phyloP scores from a whole-genome alignment of 306 rosid species.

The Pterocarpus santalinus region DNA sequence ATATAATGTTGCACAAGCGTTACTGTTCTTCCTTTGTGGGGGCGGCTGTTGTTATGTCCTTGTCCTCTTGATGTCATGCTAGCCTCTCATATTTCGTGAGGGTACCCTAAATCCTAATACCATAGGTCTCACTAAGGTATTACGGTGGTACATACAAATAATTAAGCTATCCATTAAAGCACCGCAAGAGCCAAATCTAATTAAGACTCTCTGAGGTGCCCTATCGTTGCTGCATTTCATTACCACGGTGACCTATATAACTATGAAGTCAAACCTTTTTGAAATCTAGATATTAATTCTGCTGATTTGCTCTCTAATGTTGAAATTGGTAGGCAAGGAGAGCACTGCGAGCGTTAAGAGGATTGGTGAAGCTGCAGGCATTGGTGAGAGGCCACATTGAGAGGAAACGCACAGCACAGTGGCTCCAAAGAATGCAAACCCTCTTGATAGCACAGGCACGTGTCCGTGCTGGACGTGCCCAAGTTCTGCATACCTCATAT shows the following conservation, averaged over 20 bases:
- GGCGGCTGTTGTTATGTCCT: conserved; percentile 46
- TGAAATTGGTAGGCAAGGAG: conserved; percentile 72
- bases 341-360: conserved; percentile 83
- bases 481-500: conserved; percentile 43
- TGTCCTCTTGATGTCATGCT: conserved; percentile 44
- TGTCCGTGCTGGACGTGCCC: conserved; percentile 57
- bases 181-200: neutral
- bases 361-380: conserved; percentile 88
- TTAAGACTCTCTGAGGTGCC: neutral
- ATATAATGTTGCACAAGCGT: neutral
- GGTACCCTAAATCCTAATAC: neutral
- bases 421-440: conserved; percentile 69
- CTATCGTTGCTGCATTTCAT: neutral
- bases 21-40: neutral
- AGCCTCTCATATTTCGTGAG: neutral
- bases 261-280: neutral
- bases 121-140: neutral
- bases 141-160: neutral
- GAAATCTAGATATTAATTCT: neutral
- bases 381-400: conserved; percentile 84
- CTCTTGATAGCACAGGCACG: conserved; percentile 66
- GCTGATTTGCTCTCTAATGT: neutral
- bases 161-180: neutral
- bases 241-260: neutral
- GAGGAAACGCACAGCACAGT: conserved; percentile 72